phyloP scores from a whole-genome alignment of 1,139 yeast species.

The Kluyveromyces sp. region DNA sequence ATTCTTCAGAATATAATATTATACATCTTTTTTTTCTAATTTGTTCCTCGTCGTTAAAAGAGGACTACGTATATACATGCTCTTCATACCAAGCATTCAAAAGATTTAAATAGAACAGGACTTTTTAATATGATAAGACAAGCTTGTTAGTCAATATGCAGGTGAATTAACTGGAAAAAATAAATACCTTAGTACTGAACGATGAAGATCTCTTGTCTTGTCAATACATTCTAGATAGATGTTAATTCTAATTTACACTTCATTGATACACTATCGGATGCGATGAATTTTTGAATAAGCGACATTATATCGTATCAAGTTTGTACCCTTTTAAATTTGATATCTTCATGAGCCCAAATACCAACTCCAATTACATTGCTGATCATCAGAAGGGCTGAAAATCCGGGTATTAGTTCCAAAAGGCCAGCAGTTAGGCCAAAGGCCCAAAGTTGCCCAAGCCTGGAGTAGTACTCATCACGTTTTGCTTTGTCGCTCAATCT shows the following conservation, averaged over 20 bases:
- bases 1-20: conserved; percentile 28
- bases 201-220: too few species aligned
- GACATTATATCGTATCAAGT: neutral
- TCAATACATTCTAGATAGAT: too few species aligned
- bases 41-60: too few species aligned
- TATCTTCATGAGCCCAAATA: conserved; percentile 10
- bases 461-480: conserved; percentile 13
- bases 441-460: conserved; percentile 21
- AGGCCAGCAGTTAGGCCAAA: conserved; percentile 29
- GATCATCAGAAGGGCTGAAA: conserved; percentile 24
- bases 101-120: too few species aligned
- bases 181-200: too few species aligned
- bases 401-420: conserved; percentile 26
- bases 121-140: too few species aligned
- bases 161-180: too few species aligned
- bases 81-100: too few species aligned
- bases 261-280: neutral
- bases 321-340: conserved; percentile 4
- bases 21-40: neutral
- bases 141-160: too few species aligned
- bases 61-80: too few species aligned
- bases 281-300: neutral
- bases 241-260: too few species aligned
- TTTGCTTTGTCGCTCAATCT: conserved; percentile 7
- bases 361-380: conserved; percentile 29